phyloP scores from a whole-genome alignment of 2,329 filamentous ascomycete genomes.

The Diaporthe capsici region DNA sequence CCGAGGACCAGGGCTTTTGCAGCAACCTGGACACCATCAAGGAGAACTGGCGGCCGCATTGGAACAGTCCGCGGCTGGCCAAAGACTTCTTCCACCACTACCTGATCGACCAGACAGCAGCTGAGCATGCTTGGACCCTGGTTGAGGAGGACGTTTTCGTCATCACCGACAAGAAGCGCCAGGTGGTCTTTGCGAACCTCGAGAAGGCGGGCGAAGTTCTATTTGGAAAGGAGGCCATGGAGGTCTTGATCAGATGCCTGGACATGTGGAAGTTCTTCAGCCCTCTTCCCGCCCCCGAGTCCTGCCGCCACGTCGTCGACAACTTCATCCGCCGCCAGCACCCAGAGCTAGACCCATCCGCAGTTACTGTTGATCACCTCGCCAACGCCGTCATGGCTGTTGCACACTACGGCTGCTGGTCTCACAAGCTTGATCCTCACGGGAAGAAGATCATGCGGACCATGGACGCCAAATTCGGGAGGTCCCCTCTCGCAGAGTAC shows the following conservation, averaged over 20 bases:
- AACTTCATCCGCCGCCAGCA: conserved; percentile 40
- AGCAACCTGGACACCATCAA: conserved; percentile 21
- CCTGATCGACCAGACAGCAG: conserved; percentile 37
- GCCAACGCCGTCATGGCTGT: conserved; percentile 43
- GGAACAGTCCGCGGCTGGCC: conserved; percentile 22
- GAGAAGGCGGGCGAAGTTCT: conserved; percentile 39
- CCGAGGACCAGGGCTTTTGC: background rate
- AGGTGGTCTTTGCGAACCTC: conserved; percentile 43
- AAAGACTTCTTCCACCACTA: conserved; percentile 40
- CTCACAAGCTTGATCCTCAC: conserved; percentile 27
- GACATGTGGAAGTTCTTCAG: conserved; percentile 43
- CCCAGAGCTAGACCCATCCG: conserved; percentile 43
- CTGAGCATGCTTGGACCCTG: conserved; percentile 32
- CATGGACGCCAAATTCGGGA: conserved; percentile 12
- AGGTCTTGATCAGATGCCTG: conserved; percentile 27
- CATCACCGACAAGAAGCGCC: conserved; percentile 38
- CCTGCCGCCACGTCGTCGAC: conserved; percentile 42
- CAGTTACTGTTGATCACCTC: conserved; percentile 40
- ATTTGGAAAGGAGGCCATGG: conserved; percentile 28
- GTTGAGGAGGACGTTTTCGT: conserved; percentile 31
- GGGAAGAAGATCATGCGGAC: conserved; percentile 32
- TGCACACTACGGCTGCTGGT: conserved; percentile 44
- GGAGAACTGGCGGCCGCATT: conserved; percentile 26
- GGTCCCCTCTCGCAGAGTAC: background rate
- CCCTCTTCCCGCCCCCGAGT: conserved; percentile 42